Percentiles rank a stretch among this genome's conserved stretches.
These are phyloP conservation scores for Xanthoconium purpureum DNA, from an alignment of 768 basidiomycete genomes.

Conservation along the genomic window DNA sequence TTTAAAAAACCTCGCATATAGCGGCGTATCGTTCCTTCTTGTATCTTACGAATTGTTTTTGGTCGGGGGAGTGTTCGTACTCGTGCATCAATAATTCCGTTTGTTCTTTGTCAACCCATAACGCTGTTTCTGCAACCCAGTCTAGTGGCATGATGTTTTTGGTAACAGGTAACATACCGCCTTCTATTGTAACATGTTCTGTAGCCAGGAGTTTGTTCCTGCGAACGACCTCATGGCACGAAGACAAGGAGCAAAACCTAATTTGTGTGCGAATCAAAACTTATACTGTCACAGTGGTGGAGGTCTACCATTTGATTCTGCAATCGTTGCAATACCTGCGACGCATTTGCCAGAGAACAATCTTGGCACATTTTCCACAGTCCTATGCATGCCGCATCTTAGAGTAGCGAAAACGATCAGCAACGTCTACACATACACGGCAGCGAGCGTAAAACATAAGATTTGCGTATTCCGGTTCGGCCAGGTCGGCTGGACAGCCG, in stretches of 20 bases:
- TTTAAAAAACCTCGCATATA: background rate
- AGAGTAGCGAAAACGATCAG: background rate
- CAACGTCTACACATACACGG: background rate
- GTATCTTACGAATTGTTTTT: background rate
- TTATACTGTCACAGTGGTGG: no score
- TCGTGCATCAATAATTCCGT: background rate
- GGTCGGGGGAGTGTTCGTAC: background rate
- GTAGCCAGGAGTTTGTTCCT: background rate
- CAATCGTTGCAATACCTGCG: slow-evolving; percentile 12
- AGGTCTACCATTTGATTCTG: background rate
- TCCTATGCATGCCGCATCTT: slow-evolving; percentile 1
- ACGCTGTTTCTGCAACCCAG: background rate
- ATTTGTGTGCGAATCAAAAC: background rate
- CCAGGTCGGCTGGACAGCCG: background rate
- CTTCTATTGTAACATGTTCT: background rate
- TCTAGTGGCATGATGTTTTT: background rate
- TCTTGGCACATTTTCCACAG: slow-evolving; percentile 4
- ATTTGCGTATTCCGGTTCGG: background rate
- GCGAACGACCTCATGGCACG: background rate
- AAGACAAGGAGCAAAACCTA: background rate
- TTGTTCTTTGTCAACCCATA: no score
- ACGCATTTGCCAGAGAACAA: slow-evolving; percentile 12
- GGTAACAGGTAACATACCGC: background rate
- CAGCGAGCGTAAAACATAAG: background rate
- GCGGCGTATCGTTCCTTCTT: background rate